Evolutionary conservation across 805 yeast genomes (phyloP), one percentile per base, ranked within the genome.

Genomic region (Teunomyces aglyptinius): DNA sequence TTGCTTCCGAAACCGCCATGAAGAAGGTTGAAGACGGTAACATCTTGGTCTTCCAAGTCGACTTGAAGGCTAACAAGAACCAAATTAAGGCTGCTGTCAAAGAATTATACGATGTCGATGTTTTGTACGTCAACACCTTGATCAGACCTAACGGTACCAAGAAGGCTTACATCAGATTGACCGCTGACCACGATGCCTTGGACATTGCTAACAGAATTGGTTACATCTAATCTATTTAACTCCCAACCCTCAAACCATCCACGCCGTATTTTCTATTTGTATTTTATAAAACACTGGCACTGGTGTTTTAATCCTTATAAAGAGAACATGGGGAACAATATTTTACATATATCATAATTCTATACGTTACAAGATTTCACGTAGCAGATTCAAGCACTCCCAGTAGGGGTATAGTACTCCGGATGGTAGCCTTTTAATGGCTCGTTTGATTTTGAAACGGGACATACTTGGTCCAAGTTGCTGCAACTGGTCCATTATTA

Each of bases 151-250:
- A 94, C 78, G 99, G 99, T 78, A 87, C 97, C 82, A 94, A 94
- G 89, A 94, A 94, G 86, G 99, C 99, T 73, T 94, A 86, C 85
- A 92, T 94, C 74, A 89, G 96, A 83, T 87, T 94, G 76, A 89
- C 98, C 71, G 92, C 96, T 75, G 99, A 94, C 79, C 87, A 85
- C 83, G 99, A 94, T 81, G 98, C 98, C 77, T 87, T 94, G 75
- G 99, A 94, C 77, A 90, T 94, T 77, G 99, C 99, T 75, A 91
- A 91, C 96, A 89, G 94, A 82, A 94, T 92, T 73, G 99, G 99
- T 81, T 91, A 90, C 95, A 86, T 92, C 77, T 92, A 83, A 87
- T 66, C 54, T 41, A 45, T 40, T 51, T 50, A 47, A 45, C 39
- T 36, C 39, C 39, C 39, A 26, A 20, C 27, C 39, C 27, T 36